Evolutionary conservation across 495 filamentous ascomycete genomes (phyloP).

Genomic region (Penicillium lagena): DNA sequence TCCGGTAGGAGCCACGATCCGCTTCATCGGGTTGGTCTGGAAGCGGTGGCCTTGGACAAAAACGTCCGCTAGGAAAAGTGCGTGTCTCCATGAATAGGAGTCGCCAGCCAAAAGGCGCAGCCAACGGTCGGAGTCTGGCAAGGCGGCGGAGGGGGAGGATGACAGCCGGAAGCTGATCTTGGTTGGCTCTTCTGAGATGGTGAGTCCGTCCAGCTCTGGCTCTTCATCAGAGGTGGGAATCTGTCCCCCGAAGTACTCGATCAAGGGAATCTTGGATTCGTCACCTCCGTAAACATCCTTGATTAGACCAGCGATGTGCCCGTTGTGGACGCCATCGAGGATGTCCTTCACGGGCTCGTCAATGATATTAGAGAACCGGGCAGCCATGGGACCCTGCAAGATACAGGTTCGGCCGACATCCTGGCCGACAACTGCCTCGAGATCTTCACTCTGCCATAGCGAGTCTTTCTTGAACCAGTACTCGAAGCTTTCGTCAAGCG

Average conservation of each 20-base stretch:
- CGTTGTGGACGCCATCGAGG: conserved; percentile 78
- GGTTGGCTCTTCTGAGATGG: conserved; percentile 61
- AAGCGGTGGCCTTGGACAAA: conserved; percentile 94
- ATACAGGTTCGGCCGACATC: conserved; percentile 95
- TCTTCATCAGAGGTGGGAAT: conserved; percentile 48
- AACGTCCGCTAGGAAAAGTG: conserved; percentile 94
- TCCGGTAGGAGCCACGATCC: conserved; percentile 76
- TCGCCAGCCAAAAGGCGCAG: conserved; percentile 81
- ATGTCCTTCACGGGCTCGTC: conserved; percentile 94
- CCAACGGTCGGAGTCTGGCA: conserved; percentile 81
- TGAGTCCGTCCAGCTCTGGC: conserved; percentile 74
- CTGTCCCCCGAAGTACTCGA: conserved; percentile 93
- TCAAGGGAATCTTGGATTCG: conserved; percentile 66
- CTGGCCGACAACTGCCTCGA: conserved; percentile 90
- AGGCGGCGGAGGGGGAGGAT: conserved; percentile 54
- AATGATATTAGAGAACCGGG: conserved; percentile 77
- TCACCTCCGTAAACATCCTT: conserved; percentile 74
- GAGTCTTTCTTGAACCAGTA: conserved; percentile 99
- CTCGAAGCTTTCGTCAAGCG: conserved; percentile 91
- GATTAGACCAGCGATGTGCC: conserved; percentile 73
- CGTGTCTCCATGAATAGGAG: conserved; percentile 83
- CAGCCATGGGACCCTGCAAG: conserved; percentile 90
- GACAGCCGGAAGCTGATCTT: conserved; percentile 79
- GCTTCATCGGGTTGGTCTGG: conserved; percentile 90
- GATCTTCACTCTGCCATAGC: conserved; percentile 97